These are phyloP conservation scores for Pleurotus djamor DNA, from an alignment of 768 basidiomycete species.

Conservation along the genomic window DNA sequence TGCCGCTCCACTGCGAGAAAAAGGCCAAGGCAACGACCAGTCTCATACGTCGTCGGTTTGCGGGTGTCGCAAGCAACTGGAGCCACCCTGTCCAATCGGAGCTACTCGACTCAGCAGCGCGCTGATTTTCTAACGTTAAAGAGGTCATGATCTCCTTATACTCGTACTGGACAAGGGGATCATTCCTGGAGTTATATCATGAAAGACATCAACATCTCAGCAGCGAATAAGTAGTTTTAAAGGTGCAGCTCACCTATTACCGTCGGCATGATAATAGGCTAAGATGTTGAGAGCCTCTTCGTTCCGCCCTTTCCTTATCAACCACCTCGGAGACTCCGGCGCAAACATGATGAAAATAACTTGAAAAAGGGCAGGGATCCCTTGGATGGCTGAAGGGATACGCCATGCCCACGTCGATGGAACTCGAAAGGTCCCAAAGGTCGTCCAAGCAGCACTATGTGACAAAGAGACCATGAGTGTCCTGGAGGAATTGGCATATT, in stretches of 20 bases:
- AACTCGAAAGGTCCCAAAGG: constrained; percentile 57
- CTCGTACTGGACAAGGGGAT: constrained; percentile 59
- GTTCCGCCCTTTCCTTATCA: constrained; percentile 28
- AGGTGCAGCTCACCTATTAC: constrained; percentile 25
- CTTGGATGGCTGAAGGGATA: constrained; percentile 31
- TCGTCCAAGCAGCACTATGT: constrained; percentile 62
- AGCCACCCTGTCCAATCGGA: constrained; percentile 34
- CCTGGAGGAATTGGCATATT: not conserved
- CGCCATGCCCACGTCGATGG: constrained; percentile 39
- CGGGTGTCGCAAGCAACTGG: constrained; percentile 42
- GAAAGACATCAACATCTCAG: not conserved
- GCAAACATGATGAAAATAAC: constrained; percentile 34
- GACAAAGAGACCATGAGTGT: not conserved
- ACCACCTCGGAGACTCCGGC: constrained; percentile 34
- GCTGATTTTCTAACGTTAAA: constrained; percentile 2
- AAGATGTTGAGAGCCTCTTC: constrained; percentile 48
- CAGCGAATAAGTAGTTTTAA: not conserved
- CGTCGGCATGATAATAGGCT: constrained; percentile 55
- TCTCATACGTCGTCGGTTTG: constrained; percentile 52
- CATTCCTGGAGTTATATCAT: constrained; percentile 25
- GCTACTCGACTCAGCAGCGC: not conserved
- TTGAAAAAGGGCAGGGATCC: constrained; percentile 29
- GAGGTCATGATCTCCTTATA: constrained; percentile 48
- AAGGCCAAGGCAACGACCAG: constrained; percentile 58
- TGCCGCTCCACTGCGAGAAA: constrained; percentile 59